Conservation (phyloP, 129 eudicot species). For the Helichrysum umbraculigerum region DNA sequence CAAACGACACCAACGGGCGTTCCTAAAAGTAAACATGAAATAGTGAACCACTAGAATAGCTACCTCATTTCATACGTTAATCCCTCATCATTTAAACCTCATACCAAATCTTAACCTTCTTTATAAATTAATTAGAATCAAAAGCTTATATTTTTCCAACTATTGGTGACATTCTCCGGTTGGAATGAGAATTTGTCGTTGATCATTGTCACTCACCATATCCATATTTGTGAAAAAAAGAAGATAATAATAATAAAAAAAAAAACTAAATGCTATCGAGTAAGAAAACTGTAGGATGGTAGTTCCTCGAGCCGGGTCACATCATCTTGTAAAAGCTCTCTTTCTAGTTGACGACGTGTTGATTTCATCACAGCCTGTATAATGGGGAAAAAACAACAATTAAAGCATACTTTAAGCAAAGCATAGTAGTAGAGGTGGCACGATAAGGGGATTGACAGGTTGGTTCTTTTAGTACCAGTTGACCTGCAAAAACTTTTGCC, state of each 20-base stretch:
- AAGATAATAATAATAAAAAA: not conserved
- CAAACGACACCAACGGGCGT: not conserved
- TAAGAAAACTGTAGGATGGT: constrained; percentile 81
- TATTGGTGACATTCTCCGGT: not conserved
- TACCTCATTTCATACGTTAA: not conserved
- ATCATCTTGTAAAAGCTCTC: constrained; percentile 82
- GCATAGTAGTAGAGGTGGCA: not conserved
- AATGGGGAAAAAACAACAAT: not conserved
- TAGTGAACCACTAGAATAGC: constrained; percentile 2
- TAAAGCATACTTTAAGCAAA: not conserved
- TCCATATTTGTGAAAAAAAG: constrained; percentile 4
- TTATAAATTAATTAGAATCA: constrained; percentile 12
- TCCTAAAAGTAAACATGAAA: constrained; percentile 7
- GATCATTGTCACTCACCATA: constrained; percentile 11
- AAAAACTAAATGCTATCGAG: constrained; percentile 35
- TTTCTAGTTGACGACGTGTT: constrained; percentile 92
- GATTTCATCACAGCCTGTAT: constrained; percentile 96
- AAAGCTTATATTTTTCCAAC: constrained; percentile 10
- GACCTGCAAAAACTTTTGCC: not conserved
- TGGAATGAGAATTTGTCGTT: not conserved
- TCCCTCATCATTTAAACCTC: constrained; percentile 21
- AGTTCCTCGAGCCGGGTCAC: constrained; percentile 81
- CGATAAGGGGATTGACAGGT: not conserved
- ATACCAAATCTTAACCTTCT: not conserved
- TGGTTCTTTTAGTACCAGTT: not conserved